phyloP scores from a whole-genome alignment of 352 stramenopile species.

The Phytophthora meadii region DNA sequence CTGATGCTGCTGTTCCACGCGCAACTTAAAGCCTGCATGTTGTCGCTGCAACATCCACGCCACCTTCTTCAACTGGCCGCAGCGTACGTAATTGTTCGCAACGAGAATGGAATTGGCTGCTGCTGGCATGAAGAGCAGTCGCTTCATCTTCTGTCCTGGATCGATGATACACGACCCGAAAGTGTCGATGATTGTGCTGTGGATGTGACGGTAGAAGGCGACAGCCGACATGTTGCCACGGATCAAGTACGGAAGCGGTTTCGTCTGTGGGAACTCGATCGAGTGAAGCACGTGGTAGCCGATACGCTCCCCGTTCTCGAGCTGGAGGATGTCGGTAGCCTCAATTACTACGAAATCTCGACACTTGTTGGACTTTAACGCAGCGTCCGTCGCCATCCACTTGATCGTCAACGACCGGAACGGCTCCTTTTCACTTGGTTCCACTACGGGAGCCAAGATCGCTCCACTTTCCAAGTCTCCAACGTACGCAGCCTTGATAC shows the following conservation, averaged over 20 bases:
- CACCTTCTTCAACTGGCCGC: constrained; percentile 29
- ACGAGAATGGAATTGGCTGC: constrained; percentile 14
- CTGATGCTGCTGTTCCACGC: constrained; percentile 3
- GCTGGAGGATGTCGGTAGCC: constrained; percentile 23
- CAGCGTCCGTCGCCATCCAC: constrained; percentile 25
- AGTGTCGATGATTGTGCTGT: constrained; percentile 33
- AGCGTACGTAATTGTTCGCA: constrained; percentile 23
- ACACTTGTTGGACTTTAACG: constrained; percentile 13
- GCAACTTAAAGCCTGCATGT: constrained; percentile 16
- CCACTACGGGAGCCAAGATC: constrained; percentile 18
- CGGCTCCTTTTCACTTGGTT: constrained; percentile 25
- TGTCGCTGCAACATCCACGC: constrained; percentile 32
- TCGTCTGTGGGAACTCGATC: constrained; percentile 34
- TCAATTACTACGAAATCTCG: constrained; percentile 34
- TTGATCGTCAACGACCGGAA: constrained; percentile 25
- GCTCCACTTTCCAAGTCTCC: constrained; percentile 12
- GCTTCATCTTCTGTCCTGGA: constrained; percentile 13
- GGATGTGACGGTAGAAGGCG: constrained; percentile 27
- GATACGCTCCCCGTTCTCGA: constrained; percentile 29
- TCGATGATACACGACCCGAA: constrained; percentile 26
- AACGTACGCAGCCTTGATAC: constrained; percentile 25
- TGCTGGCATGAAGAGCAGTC: constrained; percentile 9
- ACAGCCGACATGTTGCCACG: constrained; percentile 26
- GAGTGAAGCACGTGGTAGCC: constrained; percentile 34
- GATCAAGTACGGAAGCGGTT: constrained; percentile 13